phyloP scores from a whole-genome alignment of 257 asterid genomes.

The Knoxia roxburghii region DNA sequence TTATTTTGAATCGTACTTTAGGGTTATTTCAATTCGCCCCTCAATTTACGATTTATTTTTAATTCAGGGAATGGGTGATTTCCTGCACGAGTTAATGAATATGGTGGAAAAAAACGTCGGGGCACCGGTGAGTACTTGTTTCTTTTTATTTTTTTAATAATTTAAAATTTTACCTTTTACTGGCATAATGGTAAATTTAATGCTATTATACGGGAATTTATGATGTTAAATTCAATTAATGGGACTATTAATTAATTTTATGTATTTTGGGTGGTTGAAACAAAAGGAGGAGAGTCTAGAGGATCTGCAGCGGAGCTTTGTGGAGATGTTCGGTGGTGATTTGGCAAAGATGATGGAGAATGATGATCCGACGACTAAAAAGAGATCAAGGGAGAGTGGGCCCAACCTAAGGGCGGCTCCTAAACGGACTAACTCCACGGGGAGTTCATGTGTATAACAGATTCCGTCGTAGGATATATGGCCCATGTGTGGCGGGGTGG shows the following conservation, averaged over 20 bases:
- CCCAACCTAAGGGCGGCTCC: constrained; percentile 32
- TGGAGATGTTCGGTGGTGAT: constrained; percentile 85
- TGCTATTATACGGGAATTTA: too few relatives aligned
- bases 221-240: too few relatives aligned
- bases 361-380: constrained; percentile 37
- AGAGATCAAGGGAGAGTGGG: constrained; percentile 42
- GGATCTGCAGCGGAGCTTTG: constrained; percentile 76
- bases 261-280: background rate
- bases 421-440: constrained; percentile 21
- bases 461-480: background rate
- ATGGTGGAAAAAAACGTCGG: constrained; percentile 70
- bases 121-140: constrained; percentile 37
- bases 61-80: constrained; percentile 84
- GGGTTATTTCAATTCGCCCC: constrained; percentile 1
- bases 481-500: too few relatives aligned
- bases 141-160: too few relatives aligned
- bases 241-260: too few relatives aligned
- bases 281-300: constrained; percentile 78
- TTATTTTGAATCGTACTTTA: too few relatives aligned
- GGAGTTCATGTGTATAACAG: constrained; percentile 10
- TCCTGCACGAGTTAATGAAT: constrained; percentile 66
- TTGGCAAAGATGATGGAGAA: constrained; percentile 42
- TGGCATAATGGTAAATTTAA: too few relatives aligned
- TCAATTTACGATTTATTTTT: background rate
- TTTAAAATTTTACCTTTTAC: too few relatives aligned